Evolutionary conservation across 2,329 filamentous ascomycete genomes (phyloP), one percentile per base, ranked within the genome.

Genomic region (Clarireedia paspali): DNA sequence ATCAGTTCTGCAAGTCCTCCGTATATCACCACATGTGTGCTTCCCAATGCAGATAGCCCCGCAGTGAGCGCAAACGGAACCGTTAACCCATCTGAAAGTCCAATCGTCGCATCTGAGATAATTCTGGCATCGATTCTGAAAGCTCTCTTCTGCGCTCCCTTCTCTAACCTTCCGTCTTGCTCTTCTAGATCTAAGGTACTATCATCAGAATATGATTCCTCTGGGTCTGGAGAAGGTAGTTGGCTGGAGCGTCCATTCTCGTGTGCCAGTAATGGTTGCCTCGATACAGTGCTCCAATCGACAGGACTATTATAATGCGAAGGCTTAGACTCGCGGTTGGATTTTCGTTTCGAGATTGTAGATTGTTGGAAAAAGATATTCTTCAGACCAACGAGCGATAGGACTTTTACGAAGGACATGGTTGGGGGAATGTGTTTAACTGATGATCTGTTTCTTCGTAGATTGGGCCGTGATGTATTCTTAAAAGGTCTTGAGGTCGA

Each of bases 51-150:
- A 6, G 69, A 71, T 2, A 85, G 68, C 4, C 82, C 82, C 2
- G 82, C 82, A 1, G 81, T 84, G 10, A 85, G 70, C 1, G 82
- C 82, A 63, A 85, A 85, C 0, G 82, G 82, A 0, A 85, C 82
- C 0, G 82, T 85, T 60, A 85, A 71, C 5, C 82, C 82, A 67
- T 85, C 82, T 0, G 80, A 79, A 42, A 85, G 73, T 20, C 82
- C 82, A 64, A 85, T 81, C 27, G 82, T 84, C 24, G 78, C 74
- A 68, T 84, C 80, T 9, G 72, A 72, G 17, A 77, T 68, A 26
- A 76, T 61, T 40, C 70, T 52, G 0, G 66, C 64, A 57, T 69
- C 66, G 15, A 68, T 61, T 52, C 60, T 57, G 50, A 65, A 67
- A 7, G 65, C 66, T 39, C 59, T 64, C 45, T 54, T 64, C 23